A percentile compares a stretch with the other conserved stretches of the same genome.
Evolutionary conservation across 176 grass and related monocot species (phyloP).

Genomic region (Olyra latifolia): DNA sequence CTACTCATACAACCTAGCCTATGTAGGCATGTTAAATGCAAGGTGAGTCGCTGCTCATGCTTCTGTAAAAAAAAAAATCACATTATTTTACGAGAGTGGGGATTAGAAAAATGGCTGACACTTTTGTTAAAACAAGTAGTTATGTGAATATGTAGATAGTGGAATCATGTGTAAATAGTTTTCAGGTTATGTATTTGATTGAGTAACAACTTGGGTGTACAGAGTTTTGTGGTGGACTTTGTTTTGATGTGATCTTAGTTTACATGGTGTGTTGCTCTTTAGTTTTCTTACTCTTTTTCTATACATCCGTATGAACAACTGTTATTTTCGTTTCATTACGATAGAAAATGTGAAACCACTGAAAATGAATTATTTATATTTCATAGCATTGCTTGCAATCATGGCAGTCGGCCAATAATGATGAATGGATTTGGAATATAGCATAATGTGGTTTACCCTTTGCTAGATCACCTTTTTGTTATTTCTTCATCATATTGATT

Average conservation of each 20-base stretch:
- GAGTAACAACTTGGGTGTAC: background rate
- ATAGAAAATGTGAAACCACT: too few relatives aligned
- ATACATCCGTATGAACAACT: too few relatives aligned
- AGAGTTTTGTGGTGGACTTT: too few relatives aligned
- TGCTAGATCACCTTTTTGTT: background rate
- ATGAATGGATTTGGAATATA: background rate
- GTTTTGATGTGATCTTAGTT: too few relatives aligned
- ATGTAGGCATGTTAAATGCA: background rate
- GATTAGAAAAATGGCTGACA: background rate
- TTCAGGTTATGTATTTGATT: background rate
- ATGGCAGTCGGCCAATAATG: background rate
- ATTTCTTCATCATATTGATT: constrained; percentile 3
- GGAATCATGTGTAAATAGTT: background rate
- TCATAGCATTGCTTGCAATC: background rate
- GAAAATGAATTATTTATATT: background rate
- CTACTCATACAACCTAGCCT: background rate
- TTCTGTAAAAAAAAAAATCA: background rate
- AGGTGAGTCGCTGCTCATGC: background rate
- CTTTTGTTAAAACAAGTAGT: background rate
- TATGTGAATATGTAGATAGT: background rate
- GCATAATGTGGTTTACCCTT: background rate
- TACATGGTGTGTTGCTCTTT: too few relatives aligned
- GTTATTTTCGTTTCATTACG: too few relatives aligned
- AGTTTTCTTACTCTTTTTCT: too few relatives aligned
- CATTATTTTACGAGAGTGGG: background rate